Evolutionary conservation across 768 basidiomycete genomes (phyloP), one percentile per base, ranked within the genome.

Genomic region (Rhizopogon salebrosus): DNA sequence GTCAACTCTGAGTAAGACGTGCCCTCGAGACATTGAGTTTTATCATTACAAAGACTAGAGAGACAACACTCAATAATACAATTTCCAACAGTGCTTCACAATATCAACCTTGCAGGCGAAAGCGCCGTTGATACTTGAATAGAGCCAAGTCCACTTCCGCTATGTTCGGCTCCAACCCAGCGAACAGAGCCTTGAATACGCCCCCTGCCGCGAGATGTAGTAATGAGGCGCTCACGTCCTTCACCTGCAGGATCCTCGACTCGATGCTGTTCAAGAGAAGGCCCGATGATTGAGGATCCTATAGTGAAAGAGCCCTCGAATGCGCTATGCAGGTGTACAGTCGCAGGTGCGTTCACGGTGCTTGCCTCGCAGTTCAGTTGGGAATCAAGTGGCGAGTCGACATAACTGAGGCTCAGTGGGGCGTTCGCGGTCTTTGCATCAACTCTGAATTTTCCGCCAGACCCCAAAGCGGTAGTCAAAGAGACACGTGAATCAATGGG

Each of bases 301-400:
- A 69, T 41, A 7, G 53, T 34, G 53, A 77, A 72, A 22, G 39
- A 48, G 41, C 77, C 78, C 54, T 78, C 73, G 55, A 62, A 78
- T 16, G 72, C 62, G 6, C 61, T 54, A 46, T 71, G 64, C 5
- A 78, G 56, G 8, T 18, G 16, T 39, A 76, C 67, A 10, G 53
- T 48, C 4, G 72, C 71, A 9, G 63, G 68, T 5, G 64, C 54
- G 57, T 79, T 77, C 18, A 64, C 52, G 22, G 74, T 73, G 22
- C 40, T 53, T 0, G 63, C 71, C 1, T 36, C 46, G 27, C 73
- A 51, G 26, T 39, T 35, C 18, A 78, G 67, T 7, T 52, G 57
- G 13, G 72, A 68, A 54, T 68, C 66, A 4, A 68, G 52, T 2
- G 77, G 73, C 6, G 70, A 64, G 29, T 57, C 49, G 11, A 66